Percentiles rank a stretch among this genome's conserved stretches.
Evolutionary conservation across 2,329 filamentous ascomycete species (phyloP).

Genomic region (Chalaropsis thielavioides): DNA sequence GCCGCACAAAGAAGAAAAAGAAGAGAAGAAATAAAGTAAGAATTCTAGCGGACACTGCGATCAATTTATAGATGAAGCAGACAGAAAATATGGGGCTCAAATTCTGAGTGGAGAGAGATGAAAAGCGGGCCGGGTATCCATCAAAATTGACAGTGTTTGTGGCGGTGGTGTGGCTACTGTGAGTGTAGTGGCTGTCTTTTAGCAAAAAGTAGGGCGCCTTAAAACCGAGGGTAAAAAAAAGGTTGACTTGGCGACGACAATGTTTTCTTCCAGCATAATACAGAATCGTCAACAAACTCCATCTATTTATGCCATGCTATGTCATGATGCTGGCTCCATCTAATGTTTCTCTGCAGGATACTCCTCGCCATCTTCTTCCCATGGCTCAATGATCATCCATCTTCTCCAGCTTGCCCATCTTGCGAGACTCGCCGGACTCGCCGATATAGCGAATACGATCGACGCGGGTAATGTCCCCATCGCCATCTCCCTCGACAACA

Average conservation of each 20-base stretch:
- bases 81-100: neutral
- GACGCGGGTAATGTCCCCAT: slow-evolving; percentile 71
- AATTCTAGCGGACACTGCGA: neutral
- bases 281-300: neutral
- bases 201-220: neutral
- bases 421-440: slow-evolving; percentile 78
- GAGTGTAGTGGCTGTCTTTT: neutral
- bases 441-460: slow-evolving; percentile 70
- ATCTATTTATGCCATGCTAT: neutral
- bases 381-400: slow-evolving; percentile 52
- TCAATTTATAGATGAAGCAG: slow-evolving; percentile 6
- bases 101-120: neutral
- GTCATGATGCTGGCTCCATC: neutral
- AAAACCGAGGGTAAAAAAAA: neutral
- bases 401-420: slow-evolving; percentile 93
- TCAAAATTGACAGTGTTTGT: neutral
- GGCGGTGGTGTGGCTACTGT: neutral
- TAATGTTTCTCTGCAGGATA: neutral
- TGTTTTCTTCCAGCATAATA: no score
- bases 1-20: slow-evolving; percentile 18
- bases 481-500: slow-evolving; percentile 67
- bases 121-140: neutral
- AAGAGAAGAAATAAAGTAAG: slow-evolving; percentile 4
- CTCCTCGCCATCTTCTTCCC: neutral
- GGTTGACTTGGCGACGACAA: neutral